These are phyloP conservation scores for Cercis canadensis DNA, from an alignment of 306 rosid species.

Conservation along the genomic window DNA sequence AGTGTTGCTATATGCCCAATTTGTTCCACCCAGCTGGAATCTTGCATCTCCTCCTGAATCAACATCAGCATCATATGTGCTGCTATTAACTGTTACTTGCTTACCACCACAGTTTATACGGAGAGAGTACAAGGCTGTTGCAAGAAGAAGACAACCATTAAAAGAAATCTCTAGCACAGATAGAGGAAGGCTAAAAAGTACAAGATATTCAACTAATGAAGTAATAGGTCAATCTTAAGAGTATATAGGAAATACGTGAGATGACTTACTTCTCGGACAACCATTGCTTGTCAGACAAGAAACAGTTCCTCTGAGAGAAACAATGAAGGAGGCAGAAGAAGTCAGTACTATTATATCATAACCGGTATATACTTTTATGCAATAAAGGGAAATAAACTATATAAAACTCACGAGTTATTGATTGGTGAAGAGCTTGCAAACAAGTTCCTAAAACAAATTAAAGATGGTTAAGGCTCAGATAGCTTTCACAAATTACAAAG, in stretches of 20 bases:
- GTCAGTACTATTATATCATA: no score
- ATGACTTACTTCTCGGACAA: no score
- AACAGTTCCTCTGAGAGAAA: no score
- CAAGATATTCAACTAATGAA: no score
- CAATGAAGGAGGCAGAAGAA: no score
- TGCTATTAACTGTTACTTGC: conserved; percentile 27
- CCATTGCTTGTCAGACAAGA: no score
- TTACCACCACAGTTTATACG: conserved; percentile 57
- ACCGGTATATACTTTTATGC: no score
- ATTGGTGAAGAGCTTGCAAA: conserved; percentile 38
- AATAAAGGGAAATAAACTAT: no score
- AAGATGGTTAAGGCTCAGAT: conserved; percentile 13
- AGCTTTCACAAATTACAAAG: background rate
- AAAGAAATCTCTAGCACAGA: no score
- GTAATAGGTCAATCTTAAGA: no score
- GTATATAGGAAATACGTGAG: no score
- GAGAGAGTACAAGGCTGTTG: conserved; percentile 40
- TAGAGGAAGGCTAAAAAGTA: no score
- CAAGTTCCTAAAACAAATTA: conserved; percentile 41
- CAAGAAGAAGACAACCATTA: background rate
- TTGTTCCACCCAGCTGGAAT: conserved; percentile 11
- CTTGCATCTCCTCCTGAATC: conserved; percentile 25
- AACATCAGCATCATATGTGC: conserved; percentile 35
- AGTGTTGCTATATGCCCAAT: conserved; percentile 64
- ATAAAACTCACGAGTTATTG: conserved; percentile 43